Evolutionary conservation across 305 asterid genomes (phyloP).

Genomic region (Euphrasia arctica): DNA sequence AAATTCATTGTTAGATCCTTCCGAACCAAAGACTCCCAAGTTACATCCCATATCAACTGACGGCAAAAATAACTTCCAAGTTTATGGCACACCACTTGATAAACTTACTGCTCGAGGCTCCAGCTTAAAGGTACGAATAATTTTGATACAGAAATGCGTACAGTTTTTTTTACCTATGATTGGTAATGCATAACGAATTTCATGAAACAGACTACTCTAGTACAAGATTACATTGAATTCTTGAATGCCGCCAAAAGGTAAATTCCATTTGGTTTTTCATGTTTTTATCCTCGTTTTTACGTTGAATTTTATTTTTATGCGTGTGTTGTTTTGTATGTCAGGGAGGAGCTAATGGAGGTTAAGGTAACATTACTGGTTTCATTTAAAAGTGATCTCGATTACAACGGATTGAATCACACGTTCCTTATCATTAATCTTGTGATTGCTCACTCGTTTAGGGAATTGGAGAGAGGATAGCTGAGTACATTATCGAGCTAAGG

Average conservation of each 20-base stretch:
- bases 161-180: slow-evolving; percentile 17
- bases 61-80: slow-evolving; percentile 33
- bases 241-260: slow-evolving; percentile 77
- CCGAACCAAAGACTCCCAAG: slow-evolving; percentile 52
- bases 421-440: background rate
- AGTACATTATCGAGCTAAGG: slow-evolving; percentile 69
- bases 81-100: slow-evolving; percentile 57
- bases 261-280: slow-evolving; percentile 1
- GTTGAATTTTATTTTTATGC: slow-evolving; percentile 17
- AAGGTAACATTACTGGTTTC: slow-evolving; percentile 45
- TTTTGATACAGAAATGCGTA: background rate
- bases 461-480: slow-evolving; percentile 76
- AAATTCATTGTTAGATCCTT: slow-evolving; percentile 24
- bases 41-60: slow-evolving; percentile 12
- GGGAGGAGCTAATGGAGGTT: slow-evolving; percentile 75
- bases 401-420: slow-evolving; percentile 2
- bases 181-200: slow-evolving; percentile 5
- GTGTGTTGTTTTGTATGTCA: slow-evolving; percentile 27
- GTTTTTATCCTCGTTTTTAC: slow-evolving; percentile 6
- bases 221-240: slow-evolving; percentile 67
- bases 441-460: slow-evolving; percentile 45
- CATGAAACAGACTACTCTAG: slow-evolving; percentile 53
- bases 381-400: background rate
- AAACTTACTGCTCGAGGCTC: slow-evolving; percentile 60
- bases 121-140: slow-evolving; percentile 56